Evolutionary conservation across 768 basidiomycete species (phyloP), one percentile per base, ranked within the genome.

Genomic region (Mycena polygramma): DNA sequence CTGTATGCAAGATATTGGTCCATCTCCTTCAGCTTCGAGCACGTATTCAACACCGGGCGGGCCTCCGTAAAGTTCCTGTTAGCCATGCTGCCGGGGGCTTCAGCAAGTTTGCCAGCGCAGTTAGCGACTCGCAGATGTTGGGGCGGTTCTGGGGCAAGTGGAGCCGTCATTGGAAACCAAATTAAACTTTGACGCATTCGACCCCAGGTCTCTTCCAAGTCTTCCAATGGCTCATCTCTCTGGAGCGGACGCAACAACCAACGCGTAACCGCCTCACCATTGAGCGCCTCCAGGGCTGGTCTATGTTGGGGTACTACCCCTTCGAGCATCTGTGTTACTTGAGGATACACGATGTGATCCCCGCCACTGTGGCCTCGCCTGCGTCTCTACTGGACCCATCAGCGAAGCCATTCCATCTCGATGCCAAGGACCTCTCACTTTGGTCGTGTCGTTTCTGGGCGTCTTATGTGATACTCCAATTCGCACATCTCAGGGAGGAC

Each of bases 391-490:
- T 88, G 60, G 80, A 85, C 14, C 81, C 82, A 52, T 75, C 81
- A 58, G 80, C 81, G 37, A 86, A 84, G 70, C 79, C 76, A 30
- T 79, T 89, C 55, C 76, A 73, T 8, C 77, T 93, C 49, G 81
- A 91, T 65, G 70, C 86, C 10, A 81, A 83, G 41, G 79, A 77
- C 35, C 77, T 95, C 46, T 83, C 86, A 4, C 73, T 91, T 61
- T 94, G 92, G 92, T 94, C 94, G 17, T 88, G 86, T 63, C 90
- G 95, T 24, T 92, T 91, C 78, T 97, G 94, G 95, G 91, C 91
- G 2, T 78, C 88, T 26, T 96, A 96, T 75, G 85, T 94, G 49
- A 71, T 91, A 37, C 88, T 97, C 55, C 94, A 94, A 65, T 90
- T 95, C 71, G 87, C 86, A 7, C 93, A 94, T 75, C 82, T 94